Conservation (phyloP, 805 yeast genomes). For the Babjeviella inositovora region DNA sequence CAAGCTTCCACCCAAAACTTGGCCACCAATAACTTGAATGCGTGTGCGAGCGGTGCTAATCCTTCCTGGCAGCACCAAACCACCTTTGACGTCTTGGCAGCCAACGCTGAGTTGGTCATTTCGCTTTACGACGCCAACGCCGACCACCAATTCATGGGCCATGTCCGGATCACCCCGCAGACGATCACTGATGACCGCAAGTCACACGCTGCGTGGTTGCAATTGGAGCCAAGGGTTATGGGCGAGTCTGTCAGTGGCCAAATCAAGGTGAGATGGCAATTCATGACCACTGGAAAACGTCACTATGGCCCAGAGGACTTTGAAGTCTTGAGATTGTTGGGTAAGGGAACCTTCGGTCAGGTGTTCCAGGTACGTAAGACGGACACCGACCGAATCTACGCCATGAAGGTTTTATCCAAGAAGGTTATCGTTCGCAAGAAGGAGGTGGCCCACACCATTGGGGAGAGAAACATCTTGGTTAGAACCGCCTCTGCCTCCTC, state of each 20-base stretch:
- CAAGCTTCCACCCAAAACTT: too few relatives aligned
- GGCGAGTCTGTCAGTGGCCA: conserved; percentile 72
- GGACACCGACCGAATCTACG: conserved; percentile 84
- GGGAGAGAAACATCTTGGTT: conserved; percentile 89
- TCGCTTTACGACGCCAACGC: conserved; percentile 80
- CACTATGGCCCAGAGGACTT: conserved; percentile 91
- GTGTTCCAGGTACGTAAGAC: conserved; percentile 90
- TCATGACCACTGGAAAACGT: conserved; percentile 49
- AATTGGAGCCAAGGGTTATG: conserved; percentile 52
- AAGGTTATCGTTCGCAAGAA: conserved; percentile 92
- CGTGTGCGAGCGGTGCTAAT: conserved; percentile 27
- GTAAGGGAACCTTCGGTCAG: conserved; percentile 96
- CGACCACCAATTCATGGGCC: conserved; percentile 80
- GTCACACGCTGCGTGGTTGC: conserved; percentile 53
- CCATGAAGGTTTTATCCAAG: conserved; percentile 93
- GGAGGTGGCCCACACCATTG: conserved; percentile 96
- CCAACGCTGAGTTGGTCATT: conserved; percentile 70
- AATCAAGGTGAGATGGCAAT: conserved; percentile 61
- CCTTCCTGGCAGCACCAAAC: conserved; percentile 92
- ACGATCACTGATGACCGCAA: conserved; percentile 22
- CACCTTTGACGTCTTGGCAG: conserved; percentile 79
- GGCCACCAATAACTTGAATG: too few relatives aligned
- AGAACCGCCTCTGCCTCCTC: conserved; percentile 83
- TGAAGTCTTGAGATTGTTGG: conserved; percentile 77
- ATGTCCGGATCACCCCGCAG: conserved; percentile 57